These are phyloP conservation scores for Hypericum androsaemum DNA, from an alignment of 345 rosid species.

Conservation along the genomic window DNA sequence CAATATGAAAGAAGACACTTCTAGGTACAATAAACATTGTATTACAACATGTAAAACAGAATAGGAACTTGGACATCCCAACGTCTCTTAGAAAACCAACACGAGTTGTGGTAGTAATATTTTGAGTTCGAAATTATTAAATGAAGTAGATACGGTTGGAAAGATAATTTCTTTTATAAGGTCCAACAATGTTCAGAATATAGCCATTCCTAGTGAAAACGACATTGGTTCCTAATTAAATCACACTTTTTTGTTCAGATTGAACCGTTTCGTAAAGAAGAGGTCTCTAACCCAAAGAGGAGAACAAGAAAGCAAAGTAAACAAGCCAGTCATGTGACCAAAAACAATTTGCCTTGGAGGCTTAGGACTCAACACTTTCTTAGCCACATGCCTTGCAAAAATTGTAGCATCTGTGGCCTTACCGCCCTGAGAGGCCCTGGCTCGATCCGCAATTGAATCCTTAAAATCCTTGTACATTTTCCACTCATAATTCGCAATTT, in stretches of 20 bases:
- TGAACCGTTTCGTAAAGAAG: slow-evolving; percentile 38
- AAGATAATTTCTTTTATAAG: too few species aligned
- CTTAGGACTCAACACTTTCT: slow-evolving; percentile 35
- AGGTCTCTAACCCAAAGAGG: slow-evolving; percentile 54
- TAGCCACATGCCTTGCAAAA: slow-evolving; percentile 48
- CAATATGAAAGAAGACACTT: too few species aligned
- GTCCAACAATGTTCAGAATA: too few species aligned
- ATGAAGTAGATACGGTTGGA: too few species aligned
- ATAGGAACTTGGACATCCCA: too few species aligned
- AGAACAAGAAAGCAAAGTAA: slow-evolving; percentile 42
- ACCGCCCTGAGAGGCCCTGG: slow-evolving; percentile 37
- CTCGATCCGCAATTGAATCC: slow-evolving; percentile 45
- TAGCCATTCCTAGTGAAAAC: too few species aligned
- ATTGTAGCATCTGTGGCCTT: slow-evolving; percentile 33
- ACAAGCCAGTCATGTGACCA: slow-evolving; percentile 55
- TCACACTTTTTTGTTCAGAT: slow-evolving; percentile 22
- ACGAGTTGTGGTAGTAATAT: too few species aligned
- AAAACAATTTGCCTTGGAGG: slow-evolving; percentile 46
- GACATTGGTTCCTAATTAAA: not conserved
- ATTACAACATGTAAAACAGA: too few species aligned
- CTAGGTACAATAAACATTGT: too few species aligned
- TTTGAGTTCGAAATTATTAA: too few species aligned
- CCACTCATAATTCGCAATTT: slow-evolving; percentile 33
- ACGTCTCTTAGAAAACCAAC: too few species aligned
- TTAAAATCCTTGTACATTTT: slow-evolving; percentile 39